phyloP scores from a whole-genome alignment of 495 filamentous ascomycete species.

The Daldinia bambusicola region DNA sequence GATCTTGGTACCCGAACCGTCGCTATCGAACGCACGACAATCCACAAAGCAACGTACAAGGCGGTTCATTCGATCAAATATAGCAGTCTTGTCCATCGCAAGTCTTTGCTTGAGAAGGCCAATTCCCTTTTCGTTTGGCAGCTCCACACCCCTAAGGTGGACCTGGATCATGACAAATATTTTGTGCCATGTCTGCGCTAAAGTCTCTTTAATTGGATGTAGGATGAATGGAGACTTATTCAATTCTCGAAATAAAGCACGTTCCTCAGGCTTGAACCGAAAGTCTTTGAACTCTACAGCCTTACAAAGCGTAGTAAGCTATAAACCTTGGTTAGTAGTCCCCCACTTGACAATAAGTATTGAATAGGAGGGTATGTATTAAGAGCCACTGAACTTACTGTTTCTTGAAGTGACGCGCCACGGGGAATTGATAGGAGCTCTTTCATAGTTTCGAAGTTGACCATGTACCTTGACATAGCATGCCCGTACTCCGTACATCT shows the following conservation, averaged over 20 bases:
- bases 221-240: conserved; percentile 78
- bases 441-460: conserved; percentile 93
- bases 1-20: conserved; percentile 72
- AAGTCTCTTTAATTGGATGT: conserved; percentile 82
- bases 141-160: conserved; percentile 79
- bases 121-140: conserved; percentile 70
- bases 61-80: conserved; percentile 80
- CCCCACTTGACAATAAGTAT: not conserved
- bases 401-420: conserved; percentile 70
- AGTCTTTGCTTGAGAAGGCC: conserved; percentile 70
- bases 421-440: conserved; percentile 70
- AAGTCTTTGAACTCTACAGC: conserved; percentile 72
- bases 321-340: conserved; percentile 48
- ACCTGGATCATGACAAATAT: conserved; percentile 86
- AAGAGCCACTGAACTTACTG: conserved; percentile 63
- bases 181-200: conserved; percentile 80
- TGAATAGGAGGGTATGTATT: not conserved
- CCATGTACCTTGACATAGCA: conserved; percentile 93
- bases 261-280: conserved; percentile 78
- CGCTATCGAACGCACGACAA: conserved; percentile 74
- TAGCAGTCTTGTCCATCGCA: conserved; percentile 71
- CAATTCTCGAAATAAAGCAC: conserved; percentile 79
- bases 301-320: conserved; percentile 74
- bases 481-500: conserved; percentile 81
- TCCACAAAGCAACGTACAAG: conserved; percentile 87